Evolutionary conservation across 805 yeast genomes (phyloP).

Genomic region (Danielia reshetovae): DNA sequence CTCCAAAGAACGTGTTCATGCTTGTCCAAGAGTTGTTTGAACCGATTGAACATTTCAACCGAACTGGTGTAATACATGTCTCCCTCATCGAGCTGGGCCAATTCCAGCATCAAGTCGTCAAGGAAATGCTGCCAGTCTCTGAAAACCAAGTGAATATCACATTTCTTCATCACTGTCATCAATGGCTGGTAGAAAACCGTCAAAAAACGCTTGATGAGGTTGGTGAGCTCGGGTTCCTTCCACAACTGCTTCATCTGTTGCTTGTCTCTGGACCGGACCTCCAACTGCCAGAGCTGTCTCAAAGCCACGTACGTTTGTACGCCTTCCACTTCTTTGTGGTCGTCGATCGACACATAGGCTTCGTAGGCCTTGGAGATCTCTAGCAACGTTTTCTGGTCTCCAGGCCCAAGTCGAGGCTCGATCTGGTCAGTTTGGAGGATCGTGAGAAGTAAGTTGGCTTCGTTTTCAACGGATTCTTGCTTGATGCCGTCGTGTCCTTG

Average conservation of each 20-base stretch:
- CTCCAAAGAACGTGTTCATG: constrained; percentile 71
- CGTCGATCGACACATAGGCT: constrained; percentile 17
- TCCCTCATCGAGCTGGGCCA: constrained; percentile 55
- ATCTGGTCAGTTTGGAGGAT: constrained; percentile 26
- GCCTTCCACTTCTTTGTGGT: constrained; percentile 8
- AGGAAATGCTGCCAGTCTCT: constrained; percentile 34
- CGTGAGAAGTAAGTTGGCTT: constrained; percentile 60
- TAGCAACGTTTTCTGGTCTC: constrained; percentile 4
- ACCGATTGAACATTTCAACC: constrained; percentile 60
- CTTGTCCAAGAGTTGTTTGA: constrained; percentile 60
- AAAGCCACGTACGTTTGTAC: constrained; percentile 47
- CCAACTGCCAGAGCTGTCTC: constrained; percentile 59
- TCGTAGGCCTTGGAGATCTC: constrained; percentile 17
- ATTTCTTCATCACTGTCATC: constrained; percentile 61
- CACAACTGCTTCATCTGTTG: constrained; percentile 70
- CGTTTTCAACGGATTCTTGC: constrained; percentile 72
- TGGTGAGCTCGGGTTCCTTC: constrained; percentile 82
- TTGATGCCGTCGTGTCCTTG: constrained; percentile 31
- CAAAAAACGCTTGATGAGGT: constrained; percentile 67
- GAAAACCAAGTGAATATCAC: constrained; percentile 62
- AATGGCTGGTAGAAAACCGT: constrained; percentile 72
- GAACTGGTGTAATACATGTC: constrained; percentile 45
- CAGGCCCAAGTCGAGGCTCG: constrained; percentile 16
- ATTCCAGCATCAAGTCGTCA: constrained; percentile 60
- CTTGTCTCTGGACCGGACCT: constrained; percentile 71